These are phyloP conservation scores for Centella asiatica DNA, from an alignment of 129 eudicot genomes.

Conservation along the genomic window DNA sequence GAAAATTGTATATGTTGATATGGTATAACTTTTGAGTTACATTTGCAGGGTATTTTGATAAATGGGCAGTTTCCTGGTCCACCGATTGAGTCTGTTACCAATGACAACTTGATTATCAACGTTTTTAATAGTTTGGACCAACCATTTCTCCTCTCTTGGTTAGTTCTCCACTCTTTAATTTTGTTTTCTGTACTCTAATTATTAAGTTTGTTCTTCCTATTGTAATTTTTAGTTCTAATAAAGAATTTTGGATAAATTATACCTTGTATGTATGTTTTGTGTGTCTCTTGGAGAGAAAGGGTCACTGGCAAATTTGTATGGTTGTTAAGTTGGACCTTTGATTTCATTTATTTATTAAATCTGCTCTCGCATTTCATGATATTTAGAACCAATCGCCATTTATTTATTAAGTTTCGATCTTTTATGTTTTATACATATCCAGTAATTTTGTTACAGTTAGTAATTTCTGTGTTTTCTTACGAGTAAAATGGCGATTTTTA, in stretches of 20 bases:
- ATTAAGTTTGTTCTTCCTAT: background rate
- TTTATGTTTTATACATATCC: no score
- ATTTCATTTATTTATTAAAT: no score
- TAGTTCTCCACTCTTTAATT: constrained; percentile 4
- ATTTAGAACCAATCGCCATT: no score
- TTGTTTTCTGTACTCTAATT: background rate
- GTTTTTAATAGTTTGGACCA: constrained; percentile 54
- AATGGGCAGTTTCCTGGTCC: constrained; percentile 74
- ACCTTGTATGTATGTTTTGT: no score
- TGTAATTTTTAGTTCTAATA: background rate
- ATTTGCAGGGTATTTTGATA: constrained; percentile 54
- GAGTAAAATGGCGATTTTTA: background rate
- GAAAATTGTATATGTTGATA: background rate
- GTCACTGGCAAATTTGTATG: no score
- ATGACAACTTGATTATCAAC: constrained; percentile 52
- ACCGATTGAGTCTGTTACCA: constrained; percentile 47
- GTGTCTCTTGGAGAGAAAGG: no score
- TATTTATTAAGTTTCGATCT: no score
- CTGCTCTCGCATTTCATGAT: no score
- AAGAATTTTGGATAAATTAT: no score
- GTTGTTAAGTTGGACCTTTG: no score
- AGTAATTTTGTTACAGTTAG: no score
- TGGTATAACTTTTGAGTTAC: background rate
- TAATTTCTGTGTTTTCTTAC: no score
- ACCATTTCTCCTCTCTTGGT: constrained; percentile 65